Evolutionary conservation across 805 yeast species (phyloP).

Genomic region (Komagataella pseudopastoris): DNA sequence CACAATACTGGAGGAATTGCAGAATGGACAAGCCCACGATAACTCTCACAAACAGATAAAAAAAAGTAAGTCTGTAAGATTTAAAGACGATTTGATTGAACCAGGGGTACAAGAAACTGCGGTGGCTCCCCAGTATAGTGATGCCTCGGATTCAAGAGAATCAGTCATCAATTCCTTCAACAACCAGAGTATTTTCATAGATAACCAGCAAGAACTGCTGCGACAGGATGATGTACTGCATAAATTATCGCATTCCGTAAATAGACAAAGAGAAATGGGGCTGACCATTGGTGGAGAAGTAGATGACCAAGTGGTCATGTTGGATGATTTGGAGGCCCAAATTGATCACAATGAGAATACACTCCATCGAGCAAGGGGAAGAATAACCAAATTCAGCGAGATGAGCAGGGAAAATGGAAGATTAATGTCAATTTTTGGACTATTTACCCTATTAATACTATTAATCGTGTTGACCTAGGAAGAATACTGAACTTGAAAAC

Average conservation of each 20-base stretch:
- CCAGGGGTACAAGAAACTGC: slow-evolving; percentile 3
- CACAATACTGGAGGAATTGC: not conserved
- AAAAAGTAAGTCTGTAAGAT: slow-evolving; percentile 9
- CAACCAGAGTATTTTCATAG: slow-evolving; percentile 17
- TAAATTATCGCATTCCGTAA: slow-evolving; percentile 25
- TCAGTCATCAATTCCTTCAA: not conserved
- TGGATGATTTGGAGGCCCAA: slow-evolving; percentile 35
- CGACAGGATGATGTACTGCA: slow-evolving; percentile 32
- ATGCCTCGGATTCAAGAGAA: not conserved
- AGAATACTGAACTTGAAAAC: not conserved
- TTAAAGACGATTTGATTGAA: slow-evolving; percentile 10
- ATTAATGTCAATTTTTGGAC: slow-evolving; percentile 30
- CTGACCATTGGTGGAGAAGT: slow-evolving; percentile 32
- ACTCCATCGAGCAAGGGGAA: slow-evolving; percentile 24
- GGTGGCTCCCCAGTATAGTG: not conserved
- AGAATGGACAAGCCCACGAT: not conserved
- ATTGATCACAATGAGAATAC: slow-evolving; percentile 27
- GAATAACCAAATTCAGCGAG: slow-evolving; percentile 23
- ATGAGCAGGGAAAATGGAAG: slow-evolving; percentile 33
- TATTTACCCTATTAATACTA: slow-evolving; percentile 28
- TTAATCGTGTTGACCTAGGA: slow-evolving; percentile 25
- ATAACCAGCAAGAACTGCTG: slow-evolving; percentile 30
- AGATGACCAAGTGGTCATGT: slow-evolving; percentile 30
- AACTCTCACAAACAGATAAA: not conserved
- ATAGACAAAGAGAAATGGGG: slow-evolving; percentile 30